A percentile compares a stretch with the other conserved stretches of the same genome.
phyloP scores from a whole-genome alignment of 2,329 filamentous ascomycete species.

The Alternaria sp. region DNA sequence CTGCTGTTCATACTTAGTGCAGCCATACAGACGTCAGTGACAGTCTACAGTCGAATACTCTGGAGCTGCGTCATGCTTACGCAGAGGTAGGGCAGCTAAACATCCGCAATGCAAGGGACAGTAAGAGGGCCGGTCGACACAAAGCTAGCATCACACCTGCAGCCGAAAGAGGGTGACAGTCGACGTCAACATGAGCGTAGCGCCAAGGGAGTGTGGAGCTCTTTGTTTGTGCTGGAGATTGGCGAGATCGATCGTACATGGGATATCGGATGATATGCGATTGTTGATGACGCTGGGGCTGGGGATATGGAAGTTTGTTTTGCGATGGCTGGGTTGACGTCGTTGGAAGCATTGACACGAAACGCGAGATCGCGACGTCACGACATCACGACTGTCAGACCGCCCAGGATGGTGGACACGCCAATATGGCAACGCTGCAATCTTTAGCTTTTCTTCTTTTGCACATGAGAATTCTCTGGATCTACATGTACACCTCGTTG shows the following conservation, averaged over 20 bases:
- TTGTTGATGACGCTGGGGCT: slow-evolving; percentile 28
- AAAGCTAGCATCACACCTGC: slow-evolving; percentile 7
- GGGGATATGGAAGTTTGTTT: slow-evolving; percentile 17
- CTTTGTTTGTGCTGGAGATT: slow-evolving; percentile 31
- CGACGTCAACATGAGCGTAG: slow-evolving; percentile 39
- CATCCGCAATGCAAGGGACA: slow-evolving; percentile 3
- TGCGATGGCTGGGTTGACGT: slow-evolving; percentile 28
- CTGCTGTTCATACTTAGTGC: background rate
- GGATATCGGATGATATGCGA: slow-evolving; percentile 24
- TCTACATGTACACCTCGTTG: too few species aligned
- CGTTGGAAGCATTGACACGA: slow-evolving; percentile 28
- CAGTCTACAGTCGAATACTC: background rate
- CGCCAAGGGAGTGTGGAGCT: slow-evolving; percentile 31
- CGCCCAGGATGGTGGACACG: slow-evolving; percentile 1
- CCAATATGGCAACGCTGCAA: background rate
- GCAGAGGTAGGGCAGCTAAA: background rate
- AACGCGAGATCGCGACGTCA: slow-evolving; percentile 31
- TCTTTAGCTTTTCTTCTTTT: too few species aligned
- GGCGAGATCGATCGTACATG: slow-evolving; percentile 34
- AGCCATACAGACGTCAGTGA: background rate
- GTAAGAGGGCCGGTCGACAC: background rate
- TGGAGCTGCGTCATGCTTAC: slow-evolving; percentile 12
- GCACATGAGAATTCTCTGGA: too few species aligned
- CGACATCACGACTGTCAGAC: slow-evolving; percentile 17
- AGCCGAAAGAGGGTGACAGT: slow-evolving; percentile 15